Evolutionary conservation across 2,329 filamentous ascomycete species (phyloP).

Genomic region (Coccinonectria pachysandricola): DNA sequence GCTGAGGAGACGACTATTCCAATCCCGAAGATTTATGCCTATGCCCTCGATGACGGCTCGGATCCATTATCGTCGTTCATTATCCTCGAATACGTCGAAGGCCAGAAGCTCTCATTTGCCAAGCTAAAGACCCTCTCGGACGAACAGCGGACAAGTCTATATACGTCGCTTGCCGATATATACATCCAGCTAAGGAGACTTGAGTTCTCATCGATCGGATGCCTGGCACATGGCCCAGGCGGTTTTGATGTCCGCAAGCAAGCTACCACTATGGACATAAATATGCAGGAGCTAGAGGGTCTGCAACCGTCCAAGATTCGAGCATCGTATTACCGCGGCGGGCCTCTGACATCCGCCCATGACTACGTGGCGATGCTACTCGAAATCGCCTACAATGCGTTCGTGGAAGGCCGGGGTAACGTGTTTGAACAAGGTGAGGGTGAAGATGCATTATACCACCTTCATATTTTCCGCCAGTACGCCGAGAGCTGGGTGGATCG

Average conservation of each 20-base stretch:
- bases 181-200: slow-evolving; percentile 8
- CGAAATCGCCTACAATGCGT: slow-evolving; percentile 16
- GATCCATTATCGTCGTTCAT: slow-evolving; percentile 7
- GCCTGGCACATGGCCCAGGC: slow-evolving; percentile 2
- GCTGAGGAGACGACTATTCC: slow-evolving; percentile 6
- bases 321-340: slow-evolving; percentile 4
- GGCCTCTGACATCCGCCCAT: slow-evolving; percentile 10
- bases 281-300: slow-evolving; percentile 17
- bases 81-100: slow-evolving; percentile 12
- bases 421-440: slow-evolving; percentile 9
- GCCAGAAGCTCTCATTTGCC: slow-evolving; percentile 2
- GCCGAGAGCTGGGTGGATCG: slow-evolving; percentile 5
- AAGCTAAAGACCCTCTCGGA: slow-evolving; percentile 1
- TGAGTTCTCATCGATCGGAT: slow-evolving; percentile 9
- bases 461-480: slow-evolving; percentile 10
- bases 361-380: slow-evolving; percentile 16
- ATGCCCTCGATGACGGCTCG: slow-evolving; percentile 1
- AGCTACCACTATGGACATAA: slow-evolving; percentile 11
- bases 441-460: slow-evolving; percentile 14
- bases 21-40: slow-evolving; percentile 6
- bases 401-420: slow-evolving; percentile 8
- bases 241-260: slow-evolving; percentile 5
- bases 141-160: slow-evolving; percentile 1
- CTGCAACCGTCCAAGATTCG: slow-evolving; percentile 11
- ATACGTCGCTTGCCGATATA: slow-evolving; percentile 4